Base-by-base conservation (phyloP, 345 rosid species). In the Hibiscus tridactylites region DNA sequence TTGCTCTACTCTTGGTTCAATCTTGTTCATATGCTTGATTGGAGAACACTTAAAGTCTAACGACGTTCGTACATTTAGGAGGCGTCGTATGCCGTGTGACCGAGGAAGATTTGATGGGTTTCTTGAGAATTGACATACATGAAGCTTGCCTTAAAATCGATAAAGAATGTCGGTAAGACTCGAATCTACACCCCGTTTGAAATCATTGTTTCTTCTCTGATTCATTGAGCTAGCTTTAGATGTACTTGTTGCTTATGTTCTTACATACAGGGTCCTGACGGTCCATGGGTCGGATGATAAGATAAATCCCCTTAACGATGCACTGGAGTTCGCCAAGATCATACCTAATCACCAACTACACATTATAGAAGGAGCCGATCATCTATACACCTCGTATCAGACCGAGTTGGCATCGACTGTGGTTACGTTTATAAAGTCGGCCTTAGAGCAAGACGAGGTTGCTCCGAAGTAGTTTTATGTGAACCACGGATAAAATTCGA, bases 201-300 rank as follows among this genome's bases (percentile, higher is more conserved):
- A 26, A 65, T 12, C 56, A 46, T n/a, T 24, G 37, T 24, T 65
- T 65, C 35, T 65, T 46, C 35, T 21, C 35, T 44, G 16, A 10
- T 69, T 29, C 29, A 69, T 54, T 70, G 46, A 52, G 11, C 16
- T 54, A 31, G 50, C 46, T 70, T 12, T 31, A 16, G 49, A 70
- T 54, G 47, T 44, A 44, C 10, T 10, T 10, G 47, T 44, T 42
- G 11, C 9, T 4, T 49, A 29, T n/a, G 46, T 24, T 70, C 19
- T 56, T 39, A 24, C 5, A 0, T 69, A 49, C 80, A 88, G 96
- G 80, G 90, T 91, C 19, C 63, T 88, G 86, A 91, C 93, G 19
- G 83, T 93, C 70, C 98, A 93, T 68, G 98, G 97, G 78, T 77
- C 91, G 19, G 81, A 47, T 52, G 96, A 93, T 33, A 72, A 80